Conservation (phyloP, 1,139 yeast species). For the Candida sanyaensis region DNA sequence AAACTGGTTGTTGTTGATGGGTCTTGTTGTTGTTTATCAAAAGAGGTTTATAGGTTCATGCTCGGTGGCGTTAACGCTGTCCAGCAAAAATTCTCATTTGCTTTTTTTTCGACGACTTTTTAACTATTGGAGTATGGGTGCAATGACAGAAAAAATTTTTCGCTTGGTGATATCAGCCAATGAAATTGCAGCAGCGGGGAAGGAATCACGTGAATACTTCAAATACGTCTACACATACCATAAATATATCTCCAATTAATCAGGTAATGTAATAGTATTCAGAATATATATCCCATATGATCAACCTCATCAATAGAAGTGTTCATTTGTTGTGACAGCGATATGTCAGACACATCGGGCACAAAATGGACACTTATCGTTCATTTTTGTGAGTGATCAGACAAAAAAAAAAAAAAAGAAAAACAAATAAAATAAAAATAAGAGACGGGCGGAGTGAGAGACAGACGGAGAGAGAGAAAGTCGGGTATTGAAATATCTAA, state of each 20-base stretch:
- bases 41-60: neutral
- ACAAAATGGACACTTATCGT: no score
- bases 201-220: neutral
- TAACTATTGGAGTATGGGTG: slow-evolving; percentile 10
- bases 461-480: no score
- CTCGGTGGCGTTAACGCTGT: slow-evolving; percentile 1
- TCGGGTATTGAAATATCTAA: no score
- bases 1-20: no score
- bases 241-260: no score
- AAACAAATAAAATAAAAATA: neutral
- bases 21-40: neutral
- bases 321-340: no score
- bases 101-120: neutral
- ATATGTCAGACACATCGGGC: neutral
- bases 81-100: no score
- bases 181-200: neutral
- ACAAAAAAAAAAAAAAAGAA: neutral
- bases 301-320: no score
- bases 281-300: no score
- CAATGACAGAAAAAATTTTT: slow-evolving; percentile 1
- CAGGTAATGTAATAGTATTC: no score
- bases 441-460: no score
- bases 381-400: neutral
- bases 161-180: neutral
- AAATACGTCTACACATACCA: neutral